These are phyloP conservation scores for Ogataea nakhonphanomensis DNA, from an alignment of 805 yeast species.

Conservation along the genomic window DNA sequence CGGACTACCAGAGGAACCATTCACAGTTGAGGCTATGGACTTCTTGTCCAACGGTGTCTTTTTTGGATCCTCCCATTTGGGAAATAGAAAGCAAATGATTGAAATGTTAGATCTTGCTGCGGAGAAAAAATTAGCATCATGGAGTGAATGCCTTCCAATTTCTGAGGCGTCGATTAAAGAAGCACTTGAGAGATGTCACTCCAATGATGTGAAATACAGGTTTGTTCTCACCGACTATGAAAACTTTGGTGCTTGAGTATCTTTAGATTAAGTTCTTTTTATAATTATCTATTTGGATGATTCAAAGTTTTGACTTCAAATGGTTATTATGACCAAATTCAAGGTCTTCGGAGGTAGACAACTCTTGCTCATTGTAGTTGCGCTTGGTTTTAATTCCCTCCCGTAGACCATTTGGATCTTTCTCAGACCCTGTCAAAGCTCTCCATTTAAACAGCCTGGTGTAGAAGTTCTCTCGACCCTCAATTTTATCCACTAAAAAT, in stretches of 20 bases:
- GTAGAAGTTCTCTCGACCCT: conserved; percentile 30
- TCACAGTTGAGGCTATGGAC: conserved; percentile 3
- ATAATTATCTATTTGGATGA: too few relatives aligned
- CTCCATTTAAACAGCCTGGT: conserved; percentile 35
- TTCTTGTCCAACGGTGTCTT: conserved; percentile 45
- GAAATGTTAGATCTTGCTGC: conserved; percentile 66
- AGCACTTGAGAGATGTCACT: conserved; percentile 52
- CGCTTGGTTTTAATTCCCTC: conserved; percentile 22
- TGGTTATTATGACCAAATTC: conserved; percentile 5
- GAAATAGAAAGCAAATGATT: conserved; percentile 58
- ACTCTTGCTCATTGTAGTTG: conserved; percentile 20
- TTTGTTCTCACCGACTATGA: conserved; percentile 57
- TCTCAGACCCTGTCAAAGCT: conserved; percentile 20
- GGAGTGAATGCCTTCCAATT: conserved; percentile 60
- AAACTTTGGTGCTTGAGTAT: conserved; percentile 9
- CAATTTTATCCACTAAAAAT: conserved; percentile 32
- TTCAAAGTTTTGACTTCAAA: not conserved
- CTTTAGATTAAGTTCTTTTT: too few relatives aligned
- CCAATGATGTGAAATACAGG: conserved; percentile 61
- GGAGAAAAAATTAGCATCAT: conserved; percentile 53
- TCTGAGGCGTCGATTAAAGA: conserved; percentile 48
- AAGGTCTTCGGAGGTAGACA: conserved; percentile 17
- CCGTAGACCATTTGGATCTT: conserved; percentile 31
- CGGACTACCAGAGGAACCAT: conserved; percentile 33
- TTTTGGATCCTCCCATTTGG: conserved; percentile 58